phyloP scores from a whole-genome alignment of 306 rosid genomes.

The Cucumis hystrix region DNA sequence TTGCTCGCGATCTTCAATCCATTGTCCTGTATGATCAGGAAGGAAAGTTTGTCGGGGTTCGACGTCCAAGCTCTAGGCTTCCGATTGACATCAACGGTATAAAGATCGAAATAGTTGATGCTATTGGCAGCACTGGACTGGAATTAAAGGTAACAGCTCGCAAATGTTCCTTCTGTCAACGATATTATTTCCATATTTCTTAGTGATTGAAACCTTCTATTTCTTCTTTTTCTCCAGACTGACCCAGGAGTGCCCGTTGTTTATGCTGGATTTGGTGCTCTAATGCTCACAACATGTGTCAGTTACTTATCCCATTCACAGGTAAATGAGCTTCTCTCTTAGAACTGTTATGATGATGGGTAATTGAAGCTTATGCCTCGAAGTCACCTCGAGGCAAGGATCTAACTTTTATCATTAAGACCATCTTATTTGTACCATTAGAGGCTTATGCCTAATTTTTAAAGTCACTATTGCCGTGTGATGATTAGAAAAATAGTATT shows the following conservation, averaged over 20 bases:
- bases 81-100: conserved; percentile 75
- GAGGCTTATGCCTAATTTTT: too few relatives aligned
- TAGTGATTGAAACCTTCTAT: not conserved
- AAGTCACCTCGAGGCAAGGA: too few relatives aligned
- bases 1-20: conserved; percentile 91
- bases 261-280: conserved; percentile 96
- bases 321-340: conserved; percentile 24
- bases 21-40: conserved; percentile 69
- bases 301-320: conserved; percentile 89
- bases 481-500: too few relatives aligned
- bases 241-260: conserved; percentile 94
- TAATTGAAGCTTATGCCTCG: too few relatives aligned
- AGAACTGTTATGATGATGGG: not conserved
- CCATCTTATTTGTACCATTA: too few relatives aligned
- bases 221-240: conserved; percentile 32
- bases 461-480: too few relatives aligned
- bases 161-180: not conserved
- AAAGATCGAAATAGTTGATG: conserved; percentile 62
- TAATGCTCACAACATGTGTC: conserved; percentile 92
- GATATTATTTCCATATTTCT: not conserved
- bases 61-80: conserved; percentile 76
- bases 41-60: conserved; percentile 84
- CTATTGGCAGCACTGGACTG: conserved; percentile 90
- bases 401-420: too few relatives aligned
- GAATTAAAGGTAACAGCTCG: conserved; percentile 54